Evolutionary conservation across 352 stramenopile species (phyloP).

Genomic region (Plasmopara halstedii): DNA sequence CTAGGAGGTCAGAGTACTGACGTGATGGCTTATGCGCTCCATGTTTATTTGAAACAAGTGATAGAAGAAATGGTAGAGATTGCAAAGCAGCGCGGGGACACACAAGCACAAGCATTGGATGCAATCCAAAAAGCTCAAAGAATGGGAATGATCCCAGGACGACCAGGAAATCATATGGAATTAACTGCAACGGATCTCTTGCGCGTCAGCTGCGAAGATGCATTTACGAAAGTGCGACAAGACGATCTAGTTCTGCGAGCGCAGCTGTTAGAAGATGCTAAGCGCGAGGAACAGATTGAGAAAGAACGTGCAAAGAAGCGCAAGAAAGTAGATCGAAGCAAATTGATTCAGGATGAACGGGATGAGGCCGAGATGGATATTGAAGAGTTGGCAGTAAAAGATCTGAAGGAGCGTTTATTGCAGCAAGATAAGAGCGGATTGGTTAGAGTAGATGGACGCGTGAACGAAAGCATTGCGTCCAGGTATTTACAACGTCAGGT

Average conservation of each 20-base stretch:
- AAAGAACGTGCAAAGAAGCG: conserved; percentile 81
- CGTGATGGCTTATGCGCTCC: conserved; percentile 77
- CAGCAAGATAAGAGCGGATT: conserved; percentile 70
- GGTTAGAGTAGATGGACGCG: conserved; percentile 61
- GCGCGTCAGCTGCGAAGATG: conserved; percentile 78
- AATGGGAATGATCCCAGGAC: conserved; percentile 10
- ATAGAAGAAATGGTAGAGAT: conserved; percentile 83
- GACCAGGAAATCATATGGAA: conserved; percentile 25
- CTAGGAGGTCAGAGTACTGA: conserved; percentile 54
- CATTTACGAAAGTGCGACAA: conserved; percentile 55
- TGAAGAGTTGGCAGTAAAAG: conserved; percentile 72
- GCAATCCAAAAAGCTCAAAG: conserved; percentile 37
- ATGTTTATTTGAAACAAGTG: conserved; percentile 82
- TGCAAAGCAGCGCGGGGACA: conserved; percentile 65
- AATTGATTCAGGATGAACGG: conserved; percentile 68
- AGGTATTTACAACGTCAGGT: conserved; percentile 36
- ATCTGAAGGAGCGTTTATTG: conserved; percentile 73
- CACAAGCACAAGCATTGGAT: conserved; percentile 37
- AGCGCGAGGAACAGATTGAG: conserved; percentile 63
- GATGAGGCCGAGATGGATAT: conserved; percentile 84
- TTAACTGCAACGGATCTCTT: conserved; percentile 75
- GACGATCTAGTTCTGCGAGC: conserved; percentile 54
- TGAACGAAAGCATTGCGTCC: conserved; percentile 71
- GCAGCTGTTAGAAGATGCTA: conserved; percentile 67
- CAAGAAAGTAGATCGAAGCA: conserved; percentile 80